These are phyloP conservation scores for Aspergillus melleus DNA, from an alignment of 2,329 filamentous ascomycete species.

Conservation along the genomic window DNA sequence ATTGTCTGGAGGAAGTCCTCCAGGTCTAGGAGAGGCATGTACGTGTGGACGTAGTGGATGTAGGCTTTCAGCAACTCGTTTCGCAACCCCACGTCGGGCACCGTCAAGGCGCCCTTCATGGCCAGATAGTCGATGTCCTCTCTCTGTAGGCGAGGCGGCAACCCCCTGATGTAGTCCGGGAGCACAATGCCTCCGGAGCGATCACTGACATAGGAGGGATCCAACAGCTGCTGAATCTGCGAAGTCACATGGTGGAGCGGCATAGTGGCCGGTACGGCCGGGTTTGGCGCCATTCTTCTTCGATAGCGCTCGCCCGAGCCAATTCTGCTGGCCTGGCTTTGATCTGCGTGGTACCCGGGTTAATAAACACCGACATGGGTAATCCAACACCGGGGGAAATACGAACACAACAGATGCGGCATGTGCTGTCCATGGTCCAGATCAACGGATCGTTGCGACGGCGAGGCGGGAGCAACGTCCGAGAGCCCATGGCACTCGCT, in stretches of 20 bases:
- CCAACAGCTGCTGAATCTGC: conserved; percentile 39
- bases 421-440: conserved; percentile 58
- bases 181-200: conserved; percentile 50
- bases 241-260: conserved; percentile 38
- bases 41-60: conserved; percentile 87
- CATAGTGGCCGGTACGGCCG: conserved; percentile 38
- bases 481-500: conserved; percentile 30
- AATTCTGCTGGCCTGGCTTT: conserved; percentile 45
- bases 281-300: conserved; percentile 47
- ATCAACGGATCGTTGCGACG: conserved; percentile 49
- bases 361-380: conserved; percentile 3
- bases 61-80: conserved; percentile 81
- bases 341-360: conserved; percentile 23
- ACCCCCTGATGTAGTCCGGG: conserved; percentile 72
- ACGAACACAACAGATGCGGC: conserved; percentile 65
- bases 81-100: conserved; percentile 70
- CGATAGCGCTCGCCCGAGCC: conserved; percentile 47
- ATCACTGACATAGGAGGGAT: conserved; percentile 50
- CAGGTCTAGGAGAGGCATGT: conserved; percentile 81
- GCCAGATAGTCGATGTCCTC: conserved; percentile 83
- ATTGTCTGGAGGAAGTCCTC: conserved; percentile 60
- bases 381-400: not conserved
- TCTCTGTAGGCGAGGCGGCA: conserved; percentile 72
- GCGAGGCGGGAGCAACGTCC: conserved; percentile 37
- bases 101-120: conserved; percentile 77